A percentile compares a stretch with the other conserved stretches of the same genome.
Evolutionary conservation across 1,284 basidiomycete genomes (phyloP).

Genomic region (Tranzscheliella williamsii): DNA sequence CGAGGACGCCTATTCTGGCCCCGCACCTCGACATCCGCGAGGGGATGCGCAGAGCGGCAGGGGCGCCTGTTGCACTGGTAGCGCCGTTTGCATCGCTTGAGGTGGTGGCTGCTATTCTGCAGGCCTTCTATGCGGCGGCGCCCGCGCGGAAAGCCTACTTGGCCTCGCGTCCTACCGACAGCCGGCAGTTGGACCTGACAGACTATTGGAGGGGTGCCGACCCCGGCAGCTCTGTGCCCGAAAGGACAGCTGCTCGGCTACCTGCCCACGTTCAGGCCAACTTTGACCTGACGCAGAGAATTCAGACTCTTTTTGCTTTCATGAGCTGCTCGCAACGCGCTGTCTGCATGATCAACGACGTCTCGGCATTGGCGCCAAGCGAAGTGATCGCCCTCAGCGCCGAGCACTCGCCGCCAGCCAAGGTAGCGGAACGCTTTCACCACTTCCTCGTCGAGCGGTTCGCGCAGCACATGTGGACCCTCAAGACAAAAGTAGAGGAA

Average conservation of each 20-base stretch:
- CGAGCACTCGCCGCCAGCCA: conserved; percentile 11
- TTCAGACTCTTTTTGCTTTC: conserved; percentile 38
- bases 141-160: conserved; percentile 22
- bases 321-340: conserved; percentile 18
- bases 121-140: conserved; percentile 25
- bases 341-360: conserved; percentile 25
- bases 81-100: conserved; percentile 34
- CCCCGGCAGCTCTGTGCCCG: background rate
- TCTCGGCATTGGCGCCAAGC: conserved; percentile 17
- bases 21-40: conserved; percentile 21
- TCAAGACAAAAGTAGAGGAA: background rate
- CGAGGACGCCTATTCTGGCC: conserved; percentile 21
- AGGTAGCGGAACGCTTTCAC: conserved; percentile 19
- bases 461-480: conserved; percentile 7
- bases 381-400: conserved; percentile 17
- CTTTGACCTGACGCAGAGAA: conserved; percentile 20
- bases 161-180: conserved; percentile 9
- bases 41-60: conserved; percentile 8
- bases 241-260: background rate
- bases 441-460: conserved; percentile 22
- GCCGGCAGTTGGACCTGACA: conserved; percentile 14
- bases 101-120: conserved; percentile 16
- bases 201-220: conserved; percentile 34
- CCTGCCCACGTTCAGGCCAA: conserved; percentile 5
- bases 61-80: conserved; percentile 28